phyloP scores from a whole-genome alignment of 305 asterid genomes.

The Caryopteris hybrid region DNA sequence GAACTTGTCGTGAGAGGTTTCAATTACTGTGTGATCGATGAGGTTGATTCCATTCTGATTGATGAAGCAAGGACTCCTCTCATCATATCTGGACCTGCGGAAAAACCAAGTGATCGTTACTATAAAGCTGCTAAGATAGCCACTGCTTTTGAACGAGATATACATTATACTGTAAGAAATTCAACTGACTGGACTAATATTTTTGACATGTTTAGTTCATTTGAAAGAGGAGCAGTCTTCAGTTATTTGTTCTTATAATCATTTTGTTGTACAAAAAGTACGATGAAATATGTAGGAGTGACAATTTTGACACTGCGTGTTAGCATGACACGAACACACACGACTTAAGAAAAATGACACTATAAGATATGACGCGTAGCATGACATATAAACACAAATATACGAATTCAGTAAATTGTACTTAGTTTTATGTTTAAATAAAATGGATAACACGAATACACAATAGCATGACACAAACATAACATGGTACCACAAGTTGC shows the following conservation, averaged over 20 bases:
- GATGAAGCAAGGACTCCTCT: conserved; percentile 99
- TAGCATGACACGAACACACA: neutral
- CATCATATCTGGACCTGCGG: conserved; percentile 97
- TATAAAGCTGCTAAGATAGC: conserved; percentile 97
- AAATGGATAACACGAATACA: too few relatives aligned
- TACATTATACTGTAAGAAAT: conserved; percentile 86
- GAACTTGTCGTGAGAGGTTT: conserved; percentile 93
- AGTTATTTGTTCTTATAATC: conserved; percentile 1
- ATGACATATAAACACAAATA: neutral
- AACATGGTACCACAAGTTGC: too few relatives aligned
- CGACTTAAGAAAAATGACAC: neutral
- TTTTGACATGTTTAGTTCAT: neutral
- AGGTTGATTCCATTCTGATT: conserved; percentile 95
- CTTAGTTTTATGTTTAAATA: too few relatives aligned
- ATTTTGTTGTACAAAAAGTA: neutral
- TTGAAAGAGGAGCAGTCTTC: neutral
- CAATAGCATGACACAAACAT: too few relatives aligned
- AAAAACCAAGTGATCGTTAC: conserved; percentile 92
- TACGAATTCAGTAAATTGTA: neutral
- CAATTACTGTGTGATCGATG: conserved; percentile 93
- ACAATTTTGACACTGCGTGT: neutral
- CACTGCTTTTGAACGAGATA: conserved; percentile 77
- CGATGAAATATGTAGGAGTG: neutral
- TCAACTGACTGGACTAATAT: conserved; percentile 12
- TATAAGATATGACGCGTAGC: too few relatives aligned